Conservation (phyloP, 1,139 yeast genomes). For the Pichia norvegensis region DNA sequence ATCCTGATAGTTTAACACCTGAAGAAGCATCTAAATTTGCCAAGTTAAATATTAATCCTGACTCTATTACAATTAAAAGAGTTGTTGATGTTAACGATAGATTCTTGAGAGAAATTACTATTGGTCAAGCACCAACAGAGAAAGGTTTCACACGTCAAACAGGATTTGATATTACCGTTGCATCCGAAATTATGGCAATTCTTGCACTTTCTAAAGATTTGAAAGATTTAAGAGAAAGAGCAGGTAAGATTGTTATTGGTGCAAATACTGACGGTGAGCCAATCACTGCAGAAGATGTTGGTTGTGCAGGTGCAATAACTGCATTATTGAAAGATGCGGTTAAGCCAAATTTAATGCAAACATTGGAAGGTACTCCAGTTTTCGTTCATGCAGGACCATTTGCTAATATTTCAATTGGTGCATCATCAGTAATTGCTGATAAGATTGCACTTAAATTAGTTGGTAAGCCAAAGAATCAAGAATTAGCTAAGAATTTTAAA, state of each 20-base stretch:
- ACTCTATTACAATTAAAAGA: slow-evolving; percentile 64
- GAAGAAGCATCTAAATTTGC: slow-evolving; percentile 60
- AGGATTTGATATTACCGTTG: slow-evolving; percentile 79
- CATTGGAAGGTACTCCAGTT: slow-evolving; percentile 79
- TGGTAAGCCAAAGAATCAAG: slow-evolving; percentile 36
- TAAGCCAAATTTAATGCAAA: slow-evolving; percentile 79
- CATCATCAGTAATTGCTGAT: slow-evolving; percentile 75
- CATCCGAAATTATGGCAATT: slow-evolving; percentile 77
- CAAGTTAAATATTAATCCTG: slow-evolving; percentile 63
- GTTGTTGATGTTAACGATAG: slow-evolving; percentile 80
- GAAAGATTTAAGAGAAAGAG: slow-evolving; percentile 60
- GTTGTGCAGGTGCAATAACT: slow-evolving; percentile 75
- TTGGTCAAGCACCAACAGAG: slow-evolving; percentile 74
- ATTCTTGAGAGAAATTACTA: slow-evolving; percentile 63
- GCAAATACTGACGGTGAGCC: slow-evolving; percentile 55
- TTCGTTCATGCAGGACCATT: slow-evolving; percentile 84
- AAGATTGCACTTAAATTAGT: slow-evolving; percentile 61
- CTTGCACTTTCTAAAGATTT: slow-evolving; percentile 62
- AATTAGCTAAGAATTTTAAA: slow-evolving; percentile 15
- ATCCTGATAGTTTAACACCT: slow-evolving; percentile 61
- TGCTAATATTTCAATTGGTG: slow-evolving; percentile 80
- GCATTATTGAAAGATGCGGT: slow-evolving; percentile 75
- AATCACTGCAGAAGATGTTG: slow-evolving; percentile 70
- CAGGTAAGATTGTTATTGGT: slow-evolving; percentile 67
- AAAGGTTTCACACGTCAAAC: slow-evolving; percentile 64